phyloP scores from a whole-genome alignment of 139 green algal genomes.

The Chlamydomonas sp. region DNA sequence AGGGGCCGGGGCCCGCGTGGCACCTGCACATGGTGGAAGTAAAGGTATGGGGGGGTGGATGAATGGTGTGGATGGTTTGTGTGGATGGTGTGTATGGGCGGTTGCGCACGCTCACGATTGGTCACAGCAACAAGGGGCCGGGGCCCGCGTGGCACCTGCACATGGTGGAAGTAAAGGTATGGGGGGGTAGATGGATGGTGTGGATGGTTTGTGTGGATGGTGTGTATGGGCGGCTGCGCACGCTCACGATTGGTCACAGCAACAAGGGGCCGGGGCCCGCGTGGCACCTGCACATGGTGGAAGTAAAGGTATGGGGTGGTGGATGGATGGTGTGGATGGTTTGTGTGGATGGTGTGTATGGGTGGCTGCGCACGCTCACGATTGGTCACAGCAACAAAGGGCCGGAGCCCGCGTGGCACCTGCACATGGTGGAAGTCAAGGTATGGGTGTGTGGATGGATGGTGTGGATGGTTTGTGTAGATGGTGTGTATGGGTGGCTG shows the following conservation, averaged over 20 bases:
- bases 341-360: no score
- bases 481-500: no score
- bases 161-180: constrained; percentile 41
- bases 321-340: no score
- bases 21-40: constrained; percentile 53
- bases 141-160: constrained; percentile 48
- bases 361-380: constrained; percentile 38
- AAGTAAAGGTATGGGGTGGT: constrained; percentile 29
- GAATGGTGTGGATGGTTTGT: no score
- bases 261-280: constrained; percentile 30
- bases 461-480: no score
- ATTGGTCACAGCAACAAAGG: constrained; percentile 55
- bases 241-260: constrained; percentile 58
- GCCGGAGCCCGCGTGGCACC: constrained; percentile 41
- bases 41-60: constrained; percentile 9
- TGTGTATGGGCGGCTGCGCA: constrained; percentile 39
- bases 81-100: no score
- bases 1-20: constrained; percentile 36
- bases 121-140: constrained; percentile 45
- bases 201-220: no score
- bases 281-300: constrained; percentile 51
- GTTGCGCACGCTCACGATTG: constrained; percentile 45
- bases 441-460: constrained; percentile 7
- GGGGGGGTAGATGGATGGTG: background rate
- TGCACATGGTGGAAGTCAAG: constrained; percentile 47